Conservation (phyloP, 2,329 filamentous ascomycete genomes). For the Alternaria triticimaculans region DNA sequence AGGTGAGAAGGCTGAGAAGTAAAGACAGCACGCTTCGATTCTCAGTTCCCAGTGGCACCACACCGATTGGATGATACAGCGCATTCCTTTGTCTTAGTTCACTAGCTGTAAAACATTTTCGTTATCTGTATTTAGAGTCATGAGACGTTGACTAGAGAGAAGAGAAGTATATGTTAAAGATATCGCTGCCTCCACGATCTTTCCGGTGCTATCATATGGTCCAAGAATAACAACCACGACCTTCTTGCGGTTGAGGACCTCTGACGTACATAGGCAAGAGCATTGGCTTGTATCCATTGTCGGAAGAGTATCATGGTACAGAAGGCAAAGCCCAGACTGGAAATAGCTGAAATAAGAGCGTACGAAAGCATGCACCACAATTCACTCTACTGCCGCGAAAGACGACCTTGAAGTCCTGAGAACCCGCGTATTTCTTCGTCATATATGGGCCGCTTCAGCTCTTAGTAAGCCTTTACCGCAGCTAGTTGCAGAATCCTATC, state of each 20-base stretch:
- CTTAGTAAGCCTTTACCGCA: constrained; percentile 3
- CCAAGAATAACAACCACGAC: neutral
- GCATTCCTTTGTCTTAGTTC: neutral
- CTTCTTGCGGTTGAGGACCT: neutral
- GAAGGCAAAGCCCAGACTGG: neutral
- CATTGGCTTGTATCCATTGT: neutral
- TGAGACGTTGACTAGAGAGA: neutral
- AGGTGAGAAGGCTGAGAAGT: constrained; percentile 12
- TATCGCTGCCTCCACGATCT: neutral
- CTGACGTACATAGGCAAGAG: neutral
- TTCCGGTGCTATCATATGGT: neutral
- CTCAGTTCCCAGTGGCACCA: neutral
- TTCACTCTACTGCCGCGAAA: neutral
- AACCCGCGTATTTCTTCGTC: neutral
- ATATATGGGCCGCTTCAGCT: neutral
- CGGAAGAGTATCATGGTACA: neutral
- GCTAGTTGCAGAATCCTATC: constrained; percentile 13
- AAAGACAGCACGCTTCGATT: neutral
- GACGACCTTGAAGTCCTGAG: neutral
- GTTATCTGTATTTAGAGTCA: neutral
- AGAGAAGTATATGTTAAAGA: neutral
- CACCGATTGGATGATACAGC: neutral
- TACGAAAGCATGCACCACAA: neutral
- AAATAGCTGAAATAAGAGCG: neutral
- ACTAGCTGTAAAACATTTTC: neutral